Conservation (phyloP, 768 basidiomycete genomes). For the Lactarius psammicola region DNA sequence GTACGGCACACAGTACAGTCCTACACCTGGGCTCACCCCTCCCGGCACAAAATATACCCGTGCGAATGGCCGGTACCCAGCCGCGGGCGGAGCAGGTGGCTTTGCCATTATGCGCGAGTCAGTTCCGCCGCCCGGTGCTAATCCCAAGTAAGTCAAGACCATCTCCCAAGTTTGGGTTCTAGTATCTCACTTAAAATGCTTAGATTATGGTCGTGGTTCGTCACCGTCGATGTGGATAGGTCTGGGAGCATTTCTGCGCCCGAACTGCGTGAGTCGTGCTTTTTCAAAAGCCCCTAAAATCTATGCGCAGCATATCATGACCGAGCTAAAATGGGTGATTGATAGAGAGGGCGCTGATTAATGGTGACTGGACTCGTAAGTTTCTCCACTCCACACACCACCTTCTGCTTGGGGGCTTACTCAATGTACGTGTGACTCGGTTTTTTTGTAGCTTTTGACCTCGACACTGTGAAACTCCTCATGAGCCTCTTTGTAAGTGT, state of each 20-base stretch:
- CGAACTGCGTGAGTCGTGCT: slow-evolving; percentile 54
- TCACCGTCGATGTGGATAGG: slow-evolving; percentile 64
- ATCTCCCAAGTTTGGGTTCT: not conserved
- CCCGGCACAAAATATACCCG: not conserved
- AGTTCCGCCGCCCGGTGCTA: slow-evolving; percentile 62
- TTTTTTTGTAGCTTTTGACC: slow-evolving; percentile 66
- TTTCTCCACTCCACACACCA: slow-evolving; percentile 20
- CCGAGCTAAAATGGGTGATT: slow-evolving; percentile 29
- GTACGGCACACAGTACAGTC: not conserved
- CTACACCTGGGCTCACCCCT: not conserved
- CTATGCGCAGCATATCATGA: not conserved
- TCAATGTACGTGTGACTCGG: not conserved
- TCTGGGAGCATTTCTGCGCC: slow-evolving; percentile 63
- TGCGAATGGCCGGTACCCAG: not conserved
- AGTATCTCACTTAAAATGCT: not conserved
- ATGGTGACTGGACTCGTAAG: slow-evolving; percentile 79
- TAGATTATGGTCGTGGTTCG: slow-evolving; percentile 75
- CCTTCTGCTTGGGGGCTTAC: not conserved
- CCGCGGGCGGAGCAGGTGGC: slow-evolving; percentile 36
- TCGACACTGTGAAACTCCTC: slow-evolving; percentile 84
- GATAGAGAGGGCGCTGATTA: slow-evolving; percentile 47
- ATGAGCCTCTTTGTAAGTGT: slow-evolving; percentile 73
- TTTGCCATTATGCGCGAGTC: slow-evolving; percentile 34
- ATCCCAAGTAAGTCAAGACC: slow-evolving; percentile 60
- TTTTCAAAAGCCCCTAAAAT: too few species aligned